These are phyloP conservation scores for Yamadazyma membranifaciens DNA, from an alignment of 1,139 yeast genomes.

Conservation along the genomic window DNA sequence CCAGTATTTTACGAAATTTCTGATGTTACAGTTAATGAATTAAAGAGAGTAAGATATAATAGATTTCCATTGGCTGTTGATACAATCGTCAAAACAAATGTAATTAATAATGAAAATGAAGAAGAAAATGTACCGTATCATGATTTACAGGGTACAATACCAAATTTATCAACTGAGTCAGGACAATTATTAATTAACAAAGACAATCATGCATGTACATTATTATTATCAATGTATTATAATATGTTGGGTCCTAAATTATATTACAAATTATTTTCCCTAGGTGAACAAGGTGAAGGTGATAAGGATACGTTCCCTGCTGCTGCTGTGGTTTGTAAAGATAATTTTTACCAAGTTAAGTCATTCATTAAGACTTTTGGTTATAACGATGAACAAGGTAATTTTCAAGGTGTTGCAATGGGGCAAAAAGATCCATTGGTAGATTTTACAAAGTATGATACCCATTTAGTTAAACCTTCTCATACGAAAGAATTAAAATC, in stretches of 20 bases:
- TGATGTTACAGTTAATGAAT: conserved; percentile 35
- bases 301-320: conserved; percentile 66
- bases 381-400: conserved; percentile 22
- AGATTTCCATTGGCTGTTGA: conserved; percentile 21
- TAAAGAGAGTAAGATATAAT: conserved; percentile 23
- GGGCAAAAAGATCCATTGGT: conserved; percentile 36
- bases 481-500: conserved; percentile 6
- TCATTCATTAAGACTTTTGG: conserved; percentile 34
- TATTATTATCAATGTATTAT: conserved; percentile 54
- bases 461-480: conserved; percentile 8
- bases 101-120: conserved; percentile 3
- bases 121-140: conserved; percentile 31
- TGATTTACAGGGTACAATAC: conserved; percentile 56
- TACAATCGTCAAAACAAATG: conserved; percentile 7
- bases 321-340: conserved; percentile 50
- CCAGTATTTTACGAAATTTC: conserved; percentile 70
- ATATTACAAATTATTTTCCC: conserved; percentile 55
- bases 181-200: conserved; percentile 60
- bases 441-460: conserved; percentile 22
- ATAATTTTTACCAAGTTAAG: conserved; percentile 52
- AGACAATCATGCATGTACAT: conserved; percentile 49
- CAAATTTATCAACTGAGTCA: conserved; percentile 62
- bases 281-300: conserved; percentile 66
- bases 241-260: conserved; percentile 58
- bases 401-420: conserved; percentile 41